Evolutionary conservation across 2,329 filamentous ascomycete genomes (phyloP).

Genomic region (Cordyceps javanica): DNA sequence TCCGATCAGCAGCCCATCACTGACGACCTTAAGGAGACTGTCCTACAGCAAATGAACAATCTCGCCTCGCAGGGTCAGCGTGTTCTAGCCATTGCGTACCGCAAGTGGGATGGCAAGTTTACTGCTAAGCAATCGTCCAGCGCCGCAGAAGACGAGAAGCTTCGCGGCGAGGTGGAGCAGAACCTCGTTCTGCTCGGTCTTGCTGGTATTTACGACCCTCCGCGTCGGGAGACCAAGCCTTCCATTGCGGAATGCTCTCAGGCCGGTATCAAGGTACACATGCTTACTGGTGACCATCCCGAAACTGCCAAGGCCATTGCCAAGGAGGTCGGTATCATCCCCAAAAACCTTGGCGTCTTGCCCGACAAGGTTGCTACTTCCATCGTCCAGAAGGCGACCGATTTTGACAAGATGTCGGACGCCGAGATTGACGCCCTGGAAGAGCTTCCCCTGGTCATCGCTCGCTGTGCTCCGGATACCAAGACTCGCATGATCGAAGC

Average conservation of each 20-base stretch:
- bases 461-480: slow-evolving; percentile 76
- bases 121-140: slow-evolving; percentile 27
- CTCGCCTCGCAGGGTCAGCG: slow-evolving; percentile 65
- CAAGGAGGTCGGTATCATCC: slow-evolving; percentile 71
- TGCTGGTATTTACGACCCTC: slow-evolving; percentile 80
- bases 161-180: slow-evolving; percentile 59
- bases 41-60: slow-evolving; percentile 48
- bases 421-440: slow-evolving; percentile 69
- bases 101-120: slow-evolving; percentile 48
- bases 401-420: slow-evolving; percentile 73
- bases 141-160: slow-evolving; percentile 34
- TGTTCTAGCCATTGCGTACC: slow-evolving; percentile 65
- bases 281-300: slow-evolving; percentile 79
- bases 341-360: slow-evolving; percentile 52
- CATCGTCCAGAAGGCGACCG: slow-evolving; percentile 67
- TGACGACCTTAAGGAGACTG: slow-evolving; percentile 41
- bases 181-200: slow-evolving; percentile 72
- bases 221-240: slow-evolving; percentile 69
- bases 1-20: slow-evolving; percentile 40
- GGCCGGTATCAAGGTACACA: slow-evolving; percentile 73
- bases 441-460: slow-evolving; percentile 73
- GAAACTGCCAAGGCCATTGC: slow-evolving; percentile 75
- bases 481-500: slow-evolving; percentile 91
- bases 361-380: slow-evolving; percentile 57
- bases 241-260: slow-evolving; percentile 64